Conservation (phyloP, 371 early-diverging fungal species). For the Parasitella parasitica region DNA sequence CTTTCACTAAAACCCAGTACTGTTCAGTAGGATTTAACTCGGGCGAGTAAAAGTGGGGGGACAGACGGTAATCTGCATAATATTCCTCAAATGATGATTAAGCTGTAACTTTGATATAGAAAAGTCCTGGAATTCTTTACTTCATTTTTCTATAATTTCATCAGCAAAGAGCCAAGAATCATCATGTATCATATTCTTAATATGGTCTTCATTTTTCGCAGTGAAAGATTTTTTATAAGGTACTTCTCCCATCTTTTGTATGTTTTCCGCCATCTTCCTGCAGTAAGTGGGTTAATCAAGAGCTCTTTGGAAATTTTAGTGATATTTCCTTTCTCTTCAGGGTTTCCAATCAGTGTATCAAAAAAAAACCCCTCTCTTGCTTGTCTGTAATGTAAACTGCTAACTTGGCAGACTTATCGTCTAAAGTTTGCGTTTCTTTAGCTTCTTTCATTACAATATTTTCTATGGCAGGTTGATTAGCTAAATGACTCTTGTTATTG, state of each 20-base stretch:
- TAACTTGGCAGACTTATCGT: background rate
- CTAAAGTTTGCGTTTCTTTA: slow-evolving; percentile 2
- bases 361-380: background rate
- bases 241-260: slow-evolving; percentile 3
- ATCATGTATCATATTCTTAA: too few relatives aligned
- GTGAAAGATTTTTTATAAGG: background rate
- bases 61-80: too few relatives aligned
- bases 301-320: background rate
- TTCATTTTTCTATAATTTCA: too few relatives aligned
- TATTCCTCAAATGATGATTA: too few relatives aligned
- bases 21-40: too few relatives aligned
- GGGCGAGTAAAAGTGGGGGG: too few relatives aligned
- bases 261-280: background rate
- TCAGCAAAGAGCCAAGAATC: too few relatives aligned
- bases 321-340: slow-evolving; percentile 4
- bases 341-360: slow-evolving; percentile 4
- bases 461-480: slow-evolving; percentile 1
- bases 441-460: background rate
- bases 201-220: background rate
- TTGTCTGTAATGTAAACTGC: slow-evolving; percentile 7
- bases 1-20: too few relatives aligned
- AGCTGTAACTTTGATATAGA: too few relatives aligned
- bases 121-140: too few relatives aligned
- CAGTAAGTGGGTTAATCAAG: background rate
- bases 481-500: slow-evolving; percentile 7